Evolutionary conservation across 163 green algal species (phyloP).

Genomic region (Volvox carteri): DNA sequence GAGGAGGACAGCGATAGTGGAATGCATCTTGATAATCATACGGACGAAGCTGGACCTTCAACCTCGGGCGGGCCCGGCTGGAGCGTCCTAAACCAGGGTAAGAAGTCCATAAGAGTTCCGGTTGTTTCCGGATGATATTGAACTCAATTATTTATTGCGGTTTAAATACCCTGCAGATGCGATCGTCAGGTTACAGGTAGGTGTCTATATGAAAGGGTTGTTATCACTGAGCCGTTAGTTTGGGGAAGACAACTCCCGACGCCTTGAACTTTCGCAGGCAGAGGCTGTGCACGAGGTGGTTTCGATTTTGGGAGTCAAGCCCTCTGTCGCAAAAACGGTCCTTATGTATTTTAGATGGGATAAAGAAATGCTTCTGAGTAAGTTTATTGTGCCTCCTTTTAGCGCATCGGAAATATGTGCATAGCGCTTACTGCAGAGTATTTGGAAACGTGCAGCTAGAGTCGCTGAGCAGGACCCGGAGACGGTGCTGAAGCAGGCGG

Average conservation of each 20-base stretch:
- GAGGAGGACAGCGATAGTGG: conserved; percentile 15
- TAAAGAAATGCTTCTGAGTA: conserved; percentile 80
- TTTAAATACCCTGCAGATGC: conserved; percentile 16
- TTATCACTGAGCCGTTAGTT: conserved; percentile 21
- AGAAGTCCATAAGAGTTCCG: not conserved
- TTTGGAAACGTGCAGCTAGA: conserved; percentile 8
- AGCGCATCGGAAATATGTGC: not conserved
- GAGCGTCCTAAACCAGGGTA: conserved; percentile 48
- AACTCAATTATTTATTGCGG: not conserved
- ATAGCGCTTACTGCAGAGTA: not conserved
- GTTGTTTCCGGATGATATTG: not conserved
- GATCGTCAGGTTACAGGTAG: conserved; percentile 45
- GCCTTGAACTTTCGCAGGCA: conserved; percentile 56
- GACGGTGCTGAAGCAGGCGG: conserved; percentile 42
- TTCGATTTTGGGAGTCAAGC: conserved; percentile 72
- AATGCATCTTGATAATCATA: conserved; percentile 33
- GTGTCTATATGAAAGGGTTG: not conserved
- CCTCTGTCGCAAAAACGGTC: conserved; percentile 73
- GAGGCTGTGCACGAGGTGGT: conserved; percentile 72
- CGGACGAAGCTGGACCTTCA: conserved; percentile 34
- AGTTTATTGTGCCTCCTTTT: not conserved
- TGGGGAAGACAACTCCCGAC: not conserved
- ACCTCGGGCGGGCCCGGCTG: conserved; percentile 19
- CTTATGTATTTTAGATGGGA: conserved; percentile 87
- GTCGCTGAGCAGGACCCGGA: conserved; percentile 43